These are phyloP conservation scores for Pleurotus eryngii DNA, from an alignment of 768 basidiomycete species.

Conservation along the genomic window DNA sequence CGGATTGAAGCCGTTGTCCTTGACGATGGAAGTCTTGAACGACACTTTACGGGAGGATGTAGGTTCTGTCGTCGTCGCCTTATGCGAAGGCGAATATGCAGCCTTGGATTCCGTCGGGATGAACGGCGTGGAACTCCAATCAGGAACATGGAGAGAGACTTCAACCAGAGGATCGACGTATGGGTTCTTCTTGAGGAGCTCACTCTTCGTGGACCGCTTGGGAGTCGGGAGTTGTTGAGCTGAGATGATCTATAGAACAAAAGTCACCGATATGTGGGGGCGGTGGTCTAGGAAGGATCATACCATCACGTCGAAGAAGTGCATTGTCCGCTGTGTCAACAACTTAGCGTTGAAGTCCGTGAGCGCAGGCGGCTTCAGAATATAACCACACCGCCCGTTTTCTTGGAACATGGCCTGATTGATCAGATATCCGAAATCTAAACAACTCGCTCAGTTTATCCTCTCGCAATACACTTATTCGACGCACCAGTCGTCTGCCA, in stretches of 20 bases:
- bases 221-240: constrained; percentile 86
- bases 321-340: constrained; percentile 48
- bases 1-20: constrained; percentile 93
- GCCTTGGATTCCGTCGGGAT: constrained; percentile 17
- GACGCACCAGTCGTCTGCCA: constrained; percentile 93
- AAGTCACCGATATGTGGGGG: not conserved
- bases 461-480: not conserved
- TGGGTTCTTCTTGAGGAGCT: constrained; percentile 50
- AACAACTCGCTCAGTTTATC: not conserved
- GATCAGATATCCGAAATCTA: constrained; percentile 88
- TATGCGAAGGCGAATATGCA: constrained; percentile 18
- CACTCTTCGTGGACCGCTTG: constrained; percentile 57
- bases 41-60: constrained; percentile 44
- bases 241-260: constrained; percentile 52
- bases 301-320: constrained; percentile 65
- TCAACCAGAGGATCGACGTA: constrained; percentile 76
- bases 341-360: constrained; percentile 61
- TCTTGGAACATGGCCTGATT: constrained; percentile 95
- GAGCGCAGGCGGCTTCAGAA: constrained; percentile 83
- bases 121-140: constrained; percentile 48
- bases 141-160: constrained; percentile 72
- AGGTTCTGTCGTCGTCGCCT: constrained; percentile 19
- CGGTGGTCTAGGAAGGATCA: constrained; percentile 5
- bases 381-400: constrained; percentile 85
- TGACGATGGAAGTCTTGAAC: constrained; percentile 58